Conservation (phyloP, 805 yeast species). For the Zygoascus biomembranicola region DNA sequence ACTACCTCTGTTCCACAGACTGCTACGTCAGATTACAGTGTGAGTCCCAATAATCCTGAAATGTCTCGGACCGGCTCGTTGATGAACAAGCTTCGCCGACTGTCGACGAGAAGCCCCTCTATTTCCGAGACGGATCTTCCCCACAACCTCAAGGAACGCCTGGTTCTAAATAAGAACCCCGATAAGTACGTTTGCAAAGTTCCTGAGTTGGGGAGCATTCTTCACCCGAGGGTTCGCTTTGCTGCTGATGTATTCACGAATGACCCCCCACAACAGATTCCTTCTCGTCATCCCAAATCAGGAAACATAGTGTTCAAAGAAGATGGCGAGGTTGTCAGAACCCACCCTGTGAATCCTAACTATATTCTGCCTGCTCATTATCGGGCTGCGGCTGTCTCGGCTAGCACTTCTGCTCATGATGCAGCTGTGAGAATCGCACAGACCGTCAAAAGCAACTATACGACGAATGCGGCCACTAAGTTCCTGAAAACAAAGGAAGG, state of each 20-base stretch:
- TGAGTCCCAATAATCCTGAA: not conserved
- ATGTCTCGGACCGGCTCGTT: constrained; percentile 7
- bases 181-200: constrained; percentile 23
- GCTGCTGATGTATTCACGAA: constrained; percentile 61
- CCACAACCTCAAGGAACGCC: constrained; percentile 21
- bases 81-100: constrained; percentile 13
- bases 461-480: not conserved
- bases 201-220: constrained; percentile 10
- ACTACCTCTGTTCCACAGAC: not conserved
- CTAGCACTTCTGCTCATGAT: constrained; percentile 17
- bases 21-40: not conserved
- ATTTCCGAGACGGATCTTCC: not conserved
- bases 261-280: constrained; percentile 94
- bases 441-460: constrained; percentile 3
- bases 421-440: constrained; percentile 16
- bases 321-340: constrained; percentile 20
- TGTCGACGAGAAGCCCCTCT: constrained; percentile 9
- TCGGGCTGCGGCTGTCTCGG: constrained; percentile 9
- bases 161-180: constrained; percentile 40
- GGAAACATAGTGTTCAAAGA: constrained; percentile 52
- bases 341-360: constrained; percentile 3
- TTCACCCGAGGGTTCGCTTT: constrained; percentile 61
- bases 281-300: constrained; percentile 69
- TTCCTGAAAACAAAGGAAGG: not conserved
- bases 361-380: constrained; percentile 16